Conservation (phyloP, 129 eudicot genomes). For the Solidago caesia region DNA sequence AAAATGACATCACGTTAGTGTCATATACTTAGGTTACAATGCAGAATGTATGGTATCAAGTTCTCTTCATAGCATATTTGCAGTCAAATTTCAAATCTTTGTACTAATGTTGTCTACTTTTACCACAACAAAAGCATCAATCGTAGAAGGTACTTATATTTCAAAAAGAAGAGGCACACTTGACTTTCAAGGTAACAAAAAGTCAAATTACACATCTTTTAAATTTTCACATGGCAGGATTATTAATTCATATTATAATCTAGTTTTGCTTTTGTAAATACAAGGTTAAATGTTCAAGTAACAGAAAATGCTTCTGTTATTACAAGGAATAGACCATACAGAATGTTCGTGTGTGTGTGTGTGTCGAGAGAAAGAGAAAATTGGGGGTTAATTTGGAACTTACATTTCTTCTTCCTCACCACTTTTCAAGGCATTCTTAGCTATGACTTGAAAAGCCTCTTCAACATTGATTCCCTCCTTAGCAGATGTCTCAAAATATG, state of each 20-base stretch:
- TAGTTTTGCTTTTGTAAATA: too few relatives aligned
- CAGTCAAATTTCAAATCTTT: background rate
- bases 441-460: constrained; percentile 95
- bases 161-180: background rate
- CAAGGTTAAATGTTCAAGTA: too few relatives aligned
- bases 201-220: too few relatives aligned
- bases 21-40: background rate
- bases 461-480: constrained; percentile 93
- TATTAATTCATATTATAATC: background rate
- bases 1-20: background rate
- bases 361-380: background rate
- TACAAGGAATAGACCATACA: background rate
- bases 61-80: background rate
- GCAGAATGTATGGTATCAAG: background rate
- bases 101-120: background rate
- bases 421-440: constrained; percentile 83
- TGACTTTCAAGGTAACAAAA: background rate
- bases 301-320: too few relatives aligned
- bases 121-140: background rate
- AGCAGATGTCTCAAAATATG: constrained; percentile 97
- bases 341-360: background rate
- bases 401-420: constrained; percentile 99
- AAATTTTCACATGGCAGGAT: background rate
- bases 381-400: constrained; percentile 28
- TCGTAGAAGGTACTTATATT: background rate